These are phyloP conservation scores for Glycine latifolia DNA, from an alignment of 306 rosid genomes.

Conservation along the genomic window DNA sequence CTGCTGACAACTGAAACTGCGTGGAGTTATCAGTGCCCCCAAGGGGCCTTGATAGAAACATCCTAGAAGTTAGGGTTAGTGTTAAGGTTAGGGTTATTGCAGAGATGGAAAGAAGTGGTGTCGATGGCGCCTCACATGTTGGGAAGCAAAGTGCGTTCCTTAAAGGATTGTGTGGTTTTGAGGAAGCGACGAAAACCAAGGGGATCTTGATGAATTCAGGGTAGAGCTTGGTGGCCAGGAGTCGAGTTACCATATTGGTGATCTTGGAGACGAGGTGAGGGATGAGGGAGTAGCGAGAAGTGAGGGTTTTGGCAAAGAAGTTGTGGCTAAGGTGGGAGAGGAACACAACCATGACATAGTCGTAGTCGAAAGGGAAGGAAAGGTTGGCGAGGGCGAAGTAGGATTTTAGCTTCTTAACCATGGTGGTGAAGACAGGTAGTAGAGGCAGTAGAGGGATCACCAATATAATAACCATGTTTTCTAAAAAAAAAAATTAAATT, in stretches of 20 bases:
- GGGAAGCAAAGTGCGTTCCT: slow-evolving; percentile 85
- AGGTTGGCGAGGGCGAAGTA: slow-evolving; percentile 84
- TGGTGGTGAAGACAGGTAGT: slow-evolving; percentile 92
- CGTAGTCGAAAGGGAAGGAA: slow-evolving; percentile 88
- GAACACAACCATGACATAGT: slow-evolving; percentile 92
- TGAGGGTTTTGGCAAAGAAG: slow-evolving; percentile 71
- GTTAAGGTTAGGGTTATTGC: slow-evolving; percentile 36
- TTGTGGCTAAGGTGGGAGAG: slow-evolving; percentile 92
- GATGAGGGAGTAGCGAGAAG: slow-evolving; percentile 80
- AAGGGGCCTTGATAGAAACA: too few relatives aligned
- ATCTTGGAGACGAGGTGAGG: slow-evolving; percentile 89
- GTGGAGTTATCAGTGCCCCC: too few relatives aligned
- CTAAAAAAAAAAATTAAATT: too few relatives aligned
- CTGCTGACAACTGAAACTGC: too few relatives aligned
- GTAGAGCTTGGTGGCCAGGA: slow-evolving; percentile 89
- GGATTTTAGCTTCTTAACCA: slow-evolving; percentile 88
- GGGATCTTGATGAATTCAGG: slow-evolving; percentile 89
- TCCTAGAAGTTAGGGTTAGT: too few relatives aligned
- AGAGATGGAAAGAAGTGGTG: slow-evolving; percentile 65
- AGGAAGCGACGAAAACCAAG: slow-evolving; percentile 67
- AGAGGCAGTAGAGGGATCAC: slow-evolving; percentile 90
- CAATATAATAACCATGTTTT: too few relatives aligned
- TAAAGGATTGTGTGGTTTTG: slow-evolving; percentile 81
- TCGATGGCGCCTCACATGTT: slow-evolving; percentile 96
- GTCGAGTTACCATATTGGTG: slow-evolving; percentile 96